Evolutionary conservation across 768 basidiomycete genomes (phyloP).

Genomic region (Cubamyces sp.): DNA sequence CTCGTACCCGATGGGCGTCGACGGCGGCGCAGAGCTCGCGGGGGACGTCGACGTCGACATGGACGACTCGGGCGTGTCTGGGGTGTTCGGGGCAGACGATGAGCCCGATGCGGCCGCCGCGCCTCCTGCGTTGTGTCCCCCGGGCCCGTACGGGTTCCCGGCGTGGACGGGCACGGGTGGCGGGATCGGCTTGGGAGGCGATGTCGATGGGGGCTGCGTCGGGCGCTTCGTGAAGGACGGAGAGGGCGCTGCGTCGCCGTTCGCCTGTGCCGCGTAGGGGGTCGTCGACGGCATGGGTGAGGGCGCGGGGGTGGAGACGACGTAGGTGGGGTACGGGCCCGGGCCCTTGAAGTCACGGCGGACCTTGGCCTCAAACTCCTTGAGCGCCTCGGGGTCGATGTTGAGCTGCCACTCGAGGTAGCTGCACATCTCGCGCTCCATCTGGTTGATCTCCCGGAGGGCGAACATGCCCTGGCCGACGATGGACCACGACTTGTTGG

Average conservation of each 20-base stretch:
- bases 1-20: conserved; percentile 35
- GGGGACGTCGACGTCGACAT: conserved; percentile 37
- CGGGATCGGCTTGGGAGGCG: conserved; percentile 27
- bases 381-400: conserved; percentile 64
- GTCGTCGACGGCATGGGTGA: conserved; percentile 36
- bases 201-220: conserved; percentile 24
- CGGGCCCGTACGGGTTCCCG: conserved; percentile 12
- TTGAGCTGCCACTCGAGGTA: conserved; percentile 94
- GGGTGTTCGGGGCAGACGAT: conserved; percentile 27
- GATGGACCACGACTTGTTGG: conserved; percentile 69
- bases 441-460: conserved; percentile 91
- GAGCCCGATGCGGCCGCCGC: conserved; percentile 16
- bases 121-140: conserved; percentile 14
- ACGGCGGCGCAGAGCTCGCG: conserved; percentile 36
- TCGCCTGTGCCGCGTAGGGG: conserved; percentile 27
- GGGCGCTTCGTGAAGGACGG: conserved; percentile 30
- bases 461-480: conserved; percentile 67
- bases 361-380: conserved; percentile 64
- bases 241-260: conserved; percentile 17
- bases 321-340: conserved; percentile 66
- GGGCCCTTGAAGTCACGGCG: conserved; percentile 60
- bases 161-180: conserved; percentile 24
- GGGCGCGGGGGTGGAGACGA: conserved; percentile 49
- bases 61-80: conserved; percentile 37
- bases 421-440: conserved; percentile 92